Evolutionary conservation across 2,329 filamentous ascomycete species (phyloP), one percentile per base, ranked within the genome.

Genomic region (Colletotrichum coccodes): DNA sequence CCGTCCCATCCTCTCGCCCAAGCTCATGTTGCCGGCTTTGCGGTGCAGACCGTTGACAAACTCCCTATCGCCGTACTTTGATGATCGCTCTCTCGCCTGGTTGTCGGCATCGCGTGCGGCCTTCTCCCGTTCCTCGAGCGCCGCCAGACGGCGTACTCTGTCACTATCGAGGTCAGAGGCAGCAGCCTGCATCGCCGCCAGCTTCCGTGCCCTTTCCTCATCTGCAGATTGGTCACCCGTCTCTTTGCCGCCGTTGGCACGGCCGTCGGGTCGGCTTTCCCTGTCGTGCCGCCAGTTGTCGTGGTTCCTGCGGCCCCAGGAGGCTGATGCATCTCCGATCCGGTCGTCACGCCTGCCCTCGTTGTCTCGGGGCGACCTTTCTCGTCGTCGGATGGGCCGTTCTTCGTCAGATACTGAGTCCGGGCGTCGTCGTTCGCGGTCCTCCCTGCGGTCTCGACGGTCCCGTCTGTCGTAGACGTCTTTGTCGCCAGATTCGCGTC

Each of bases 141-240:
- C 89, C 0, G 89, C 87, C 11, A 97, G 82, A 28, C 94, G 88
- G 68, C 87, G 85, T 71, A 88, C 88, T 36, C 94, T 90, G 72
- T 92, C 90, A n/a, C 83, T 76, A 73, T 95, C 92, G 54, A 97
- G 83, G 12, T 91, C 88, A 1, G 85, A 86, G 5, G 92, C 92
- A 32, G 90, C 91, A 21, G 87, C 86, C 77, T 93, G 91, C 92
- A 94, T 94, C 9, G 89, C 90, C 18, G 90, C 91, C 21, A 94
- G 80, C 76, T 90, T 93, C 28, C 87, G 86, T 14, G 90, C 89
- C n/a, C 86, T 85, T 70, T 92, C 90, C 26, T 88, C 86, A 23
- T 86, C 86, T 7, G 77, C 78, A 4, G 80, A 78, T 18, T 73
- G 70, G 9, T 74, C 74, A 12, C 74, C 75, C 34, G 61, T 71